Conservation (phyloP, 768 basidiomycete genomes). For the Boletus sensibilis region DNA sequence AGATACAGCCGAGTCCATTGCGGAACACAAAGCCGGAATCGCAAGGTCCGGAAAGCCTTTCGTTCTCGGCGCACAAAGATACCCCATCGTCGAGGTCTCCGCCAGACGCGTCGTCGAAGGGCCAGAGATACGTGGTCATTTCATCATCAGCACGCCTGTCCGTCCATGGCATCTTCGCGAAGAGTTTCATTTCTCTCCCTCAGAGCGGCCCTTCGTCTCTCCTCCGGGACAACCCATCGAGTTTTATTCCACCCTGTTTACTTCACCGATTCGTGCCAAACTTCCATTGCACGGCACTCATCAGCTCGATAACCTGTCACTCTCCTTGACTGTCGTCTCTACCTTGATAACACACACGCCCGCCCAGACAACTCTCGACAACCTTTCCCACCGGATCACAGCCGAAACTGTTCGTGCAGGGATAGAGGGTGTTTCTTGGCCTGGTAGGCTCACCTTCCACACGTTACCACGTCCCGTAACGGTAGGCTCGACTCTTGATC, state of each 20-base stretch:
- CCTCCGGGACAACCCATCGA: slow-evolving; percentile 45
- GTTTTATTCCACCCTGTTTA: slow-evolving; percentile 44
- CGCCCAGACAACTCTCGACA: slow-evolving; percentile 21
- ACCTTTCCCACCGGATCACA: slow-evolving; percentile 39
- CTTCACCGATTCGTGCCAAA: slow-evolving; percentile 42
- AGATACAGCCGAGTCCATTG: slow-evolving; percentile 66
- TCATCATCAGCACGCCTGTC: slow-evolving; percentile 39
- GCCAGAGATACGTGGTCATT: slow-evolving; percentile 38
- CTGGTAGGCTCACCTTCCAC: slow-evolving; percentile 80
- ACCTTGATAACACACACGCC: slow-evolving; percentile 46
- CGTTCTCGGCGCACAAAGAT: slow-evolving; percentile 62
- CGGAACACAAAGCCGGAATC: slow-evolving; percentile 82
- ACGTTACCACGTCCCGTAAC: slow-evolving; percentile 25
- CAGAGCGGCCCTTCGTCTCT: slow-evolving; percentile 25
- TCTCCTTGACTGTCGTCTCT: slow-evolving; percentile 63
- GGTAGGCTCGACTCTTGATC: slow-evolving; percentile 9
- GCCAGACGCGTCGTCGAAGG: slow-evolving; percentile 43
- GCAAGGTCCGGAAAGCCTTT: slow-evolving; percentile 60
- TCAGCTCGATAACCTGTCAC: slow-evolving; percentile 81
- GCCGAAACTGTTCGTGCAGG: slow-evolving; percentile 53
- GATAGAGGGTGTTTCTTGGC: slow-evolving; percentile 65
- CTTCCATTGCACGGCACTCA: slow-evolving; percentile 79
- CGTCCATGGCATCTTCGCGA: slow-evolving; percentile 34
- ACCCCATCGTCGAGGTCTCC: slow-evolving; percentile 46
- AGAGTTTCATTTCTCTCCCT: slow-evolving; percentile 35